Base-by-base conservation (phyloP, 2,329 filamentous ascomycete species). In the Venturia aucupariae region DNA sequence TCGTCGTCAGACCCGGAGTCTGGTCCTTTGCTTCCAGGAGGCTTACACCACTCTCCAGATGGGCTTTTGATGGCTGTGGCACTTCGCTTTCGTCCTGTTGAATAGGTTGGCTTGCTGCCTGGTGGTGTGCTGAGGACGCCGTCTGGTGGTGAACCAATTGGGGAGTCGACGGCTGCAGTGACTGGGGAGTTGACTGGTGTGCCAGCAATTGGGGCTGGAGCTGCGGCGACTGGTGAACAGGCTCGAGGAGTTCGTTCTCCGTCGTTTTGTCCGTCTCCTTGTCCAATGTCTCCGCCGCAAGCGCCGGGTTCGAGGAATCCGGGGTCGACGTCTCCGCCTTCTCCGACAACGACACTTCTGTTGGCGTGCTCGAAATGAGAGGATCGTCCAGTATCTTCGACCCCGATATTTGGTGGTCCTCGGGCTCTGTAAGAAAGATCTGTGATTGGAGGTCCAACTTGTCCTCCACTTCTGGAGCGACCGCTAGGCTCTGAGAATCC, bases 251-350 rank as follows among this genome's bases (percentile, higher is more conserved):
- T 57, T 32, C 51, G 51, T 32, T 32, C 51, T 57, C 51, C 51
- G 15, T 57, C 51, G 27, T 57, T 30, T 57, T 61, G 38, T 61
- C 59, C 59, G 10, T 46, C 59, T 61, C 59, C 42, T 61, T 46
- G 22, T 61, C 35, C 59, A 39, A 15, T 44, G 32, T 39, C 32
- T 24, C 57, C 13, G 57, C 17, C 57, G 11, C n/a, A 17, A 17
- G 35, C 15, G 13, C 27, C 8, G 2, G 32, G 35, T n/a, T 27
- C 19, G 55, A 60, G 11, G 55, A 38, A 60, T 38, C 32, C 55
- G 22, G 22, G 22, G 59, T 46, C 39, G 59, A 61, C 4, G 59
- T 42, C 51, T 57, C 27, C 19, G n/a, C 5, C 30, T n/a, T 57
- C 51, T 35, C 30, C 51, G 30, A n/a, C 30, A 15, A 35, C 30